These are phyloP conservation scores for Mycena alexandri DNA, from an alignment of 768 basidiomycete genomes.

Conservation along the genomic window DNA sequence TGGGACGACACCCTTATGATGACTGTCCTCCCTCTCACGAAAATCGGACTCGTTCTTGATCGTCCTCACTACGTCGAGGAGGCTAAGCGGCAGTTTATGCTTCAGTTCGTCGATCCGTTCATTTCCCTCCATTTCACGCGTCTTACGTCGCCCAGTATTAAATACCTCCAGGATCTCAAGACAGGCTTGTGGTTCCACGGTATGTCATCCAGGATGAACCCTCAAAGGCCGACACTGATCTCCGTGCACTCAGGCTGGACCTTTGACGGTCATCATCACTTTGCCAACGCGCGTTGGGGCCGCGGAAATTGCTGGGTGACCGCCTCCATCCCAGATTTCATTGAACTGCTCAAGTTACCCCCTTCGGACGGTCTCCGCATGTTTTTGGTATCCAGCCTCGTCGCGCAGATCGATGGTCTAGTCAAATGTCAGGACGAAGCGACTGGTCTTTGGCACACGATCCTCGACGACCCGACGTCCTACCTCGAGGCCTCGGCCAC, in stretches of 20 bases:
- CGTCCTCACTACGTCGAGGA: conserved; percentile 65
- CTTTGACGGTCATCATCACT: conserved; percentile 61
- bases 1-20: conserved; percentile 75
- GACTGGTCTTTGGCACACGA: conserved; percentile 67
- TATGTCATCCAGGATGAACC: conserved; percentile 35
- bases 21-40: conserved; percentile 67
- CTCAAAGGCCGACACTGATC: not conserved
- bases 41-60: conserved; percentile 67
- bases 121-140: not conserved
- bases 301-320: conserved; percentile 70
- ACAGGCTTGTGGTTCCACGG: conserved; percentile 65
- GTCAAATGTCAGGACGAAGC: conserved; percentile 57
- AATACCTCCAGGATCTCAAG: conserved; percentile 58
- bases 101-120: conserved; percentile 53
- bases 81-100: conserved; percentile 64
- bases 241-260: conserved; percentile 52
- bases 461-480: conserved; percentile 62
- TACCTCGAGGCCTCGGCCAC: conserved; percentile 65
- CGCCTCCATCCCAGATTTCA: conserved; percentile 61
- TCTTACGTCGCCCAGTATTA: conserved; percentile 47
- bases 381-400: conserved; percentile 56
- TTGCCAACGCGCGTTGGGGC: conserved; percentile 63
- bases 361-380: conserved; percentile 56
- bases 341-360: conserved; percentile 58
- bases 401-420: conserved; percentile 62